These are phyloP conservation scores for Hygrophorus russula DNA, from an alignment of 768 basidiomycete species.

Conservation along the genomic window DNA sequence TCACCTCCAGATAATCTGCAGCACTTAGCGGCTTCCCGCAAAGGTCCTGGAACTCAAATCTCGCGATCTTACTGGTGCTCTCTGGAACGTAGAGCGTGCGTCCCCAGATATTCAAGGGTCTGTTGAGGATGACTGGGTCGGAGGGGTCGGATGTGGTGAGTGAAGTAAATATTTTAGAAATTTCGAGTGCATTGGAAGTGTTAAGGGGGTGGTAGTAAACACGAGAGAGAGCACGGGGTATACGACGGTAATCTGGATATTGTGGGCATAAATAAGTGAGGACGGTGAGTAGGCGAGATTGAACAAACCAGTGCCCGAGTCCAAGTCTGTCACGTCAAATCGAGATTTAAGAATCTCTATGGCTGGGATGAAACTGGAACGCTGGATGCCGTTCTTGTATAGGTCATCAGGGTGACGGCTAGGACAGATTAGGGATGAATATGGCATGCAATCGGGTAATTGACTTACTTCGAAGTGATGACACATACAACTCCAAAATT, in stretches of 20 bases:
- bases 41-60: conserved; percentile 76
- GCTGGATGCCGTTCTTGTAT: conserved; percentile 98
- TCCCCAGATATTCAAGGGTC: conserved; percentile 81
- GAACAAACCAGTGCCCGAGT: conserved; percentile 81
- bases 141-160: conserved; percentile 42
- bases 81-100: conserved; percentile 70
- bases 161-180: conserved; percentile 76
- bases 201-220: conserved; percentile 85
- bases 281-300: neutral
- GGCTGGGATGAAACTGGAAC: conserved; percentile 87
- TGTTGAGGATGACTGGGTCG: conserved; percentile 47
- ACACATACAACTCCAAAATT: conserved; percentile 87
- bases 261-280: conserved; percentile 1
- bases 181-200: conserved; percentile 50
- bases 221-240: conserved; percentile 86
- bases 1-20: conserved; percentile 93
- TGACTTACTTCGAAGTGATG: conserved; percentile 92
- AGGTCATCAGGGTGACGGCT: conserved; percentile 97
- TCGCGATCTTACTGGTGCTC: conserved; percentile 70
- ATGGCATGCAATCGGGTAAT: neutral
- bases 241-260: conserved; percentile 77
- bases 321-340: conserved; percentile 84
- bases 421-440: conserved; percentile 4
- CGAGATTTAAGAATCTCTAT: conserved; percentile 86
- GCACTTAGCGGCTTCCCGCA: conserved; percentile 88